Evolutionary conservation across 805 yeast genomes (phyloP).

Genomic region (Millerozyma miso): DNA sequence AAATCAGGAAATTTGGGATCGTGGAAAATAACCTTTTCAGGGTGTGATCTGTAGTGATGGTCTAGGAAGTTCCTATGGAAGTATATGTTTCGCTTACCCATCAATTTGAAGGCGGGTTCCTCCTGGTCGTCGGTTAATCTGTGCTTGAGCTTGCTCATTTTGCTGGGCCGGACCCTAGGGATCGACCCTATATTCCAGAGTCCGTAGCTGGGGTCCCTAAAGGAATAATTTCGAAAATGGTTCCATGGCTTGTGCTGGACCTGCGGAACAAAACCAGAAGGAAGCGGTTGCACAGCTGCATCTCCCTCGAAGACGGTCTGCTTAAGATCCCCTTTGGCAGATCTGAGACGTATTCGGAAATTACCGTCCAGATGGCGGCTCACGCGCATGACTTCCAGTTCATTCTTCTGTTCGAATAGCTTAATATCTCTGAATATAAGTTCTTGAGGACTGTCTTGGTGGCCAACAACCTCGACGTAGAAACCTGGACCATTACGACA

Average conservation of each 20-base stretch:
- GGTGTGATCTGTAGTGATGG: constrained; percentile 5
- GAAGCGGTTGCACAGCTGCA: background rate
- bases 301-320: background rate
- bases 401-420: background rate
- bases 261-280: background rate
- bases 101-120: constrained; percentile 17
- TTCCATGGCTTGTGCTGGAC: background rate
- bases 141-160: constrained; percentile 18
- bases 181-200: constrained; percentile 44
- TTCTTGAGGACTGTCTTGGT: background rate
- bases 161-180: constrained; percentile 34
- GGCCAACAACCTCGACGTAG: constrained; percentile 38
- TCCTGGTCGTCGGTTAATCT: constrained; percentile 5
- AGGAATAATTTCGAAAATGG: constrained; percentile 23
- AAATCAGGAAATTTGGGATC: constrained; percentile 23
- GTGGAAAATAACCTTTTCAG: constrained; percentile 1
- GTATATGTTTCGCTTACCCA: constrained; percentile 34
- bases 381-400: background rate
- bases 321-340: background rate
- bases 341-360: background rate
- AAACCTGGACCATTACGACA: constrained; percentile 63
- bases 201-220: constrained; percentile 19
- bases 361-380: background rate
- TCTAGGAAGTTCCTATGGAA: constrained; percentile 30
- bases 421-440: background rate